phyloP scores from a whole-genome alignment of 352 stramenopile genomes.

The Pythium phragmiticola region DNA sequence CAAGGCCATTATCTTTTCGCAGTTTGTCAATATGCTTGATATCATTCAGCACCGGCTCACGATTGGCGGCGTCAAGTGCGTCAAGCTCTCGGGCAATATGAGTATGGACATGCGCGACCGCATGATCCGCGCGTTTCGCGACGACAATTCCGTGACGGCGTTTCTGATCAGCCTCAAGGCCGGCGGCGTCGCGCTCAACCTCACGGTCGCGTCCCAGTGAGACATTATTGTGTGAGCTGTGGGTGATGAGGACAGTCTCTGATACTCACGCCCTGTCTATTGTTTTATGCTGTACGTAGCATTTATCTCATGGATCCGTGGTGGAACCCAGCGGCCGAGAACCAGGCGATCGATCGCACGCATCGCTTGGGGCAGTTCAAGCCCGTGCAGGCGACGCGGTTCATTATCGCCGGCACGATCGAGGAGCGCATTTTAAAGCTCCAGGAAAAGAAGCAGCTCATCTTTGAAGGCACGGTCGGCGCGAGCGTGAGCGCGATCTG shows the following conservation, averaged over 20 bases:
- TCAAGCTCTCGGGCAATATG: constrained; percentile 92
- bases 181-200: constrained; percentile 97
- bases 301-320: constrained; percentile 98
- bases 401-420: constrained; percentile 97
- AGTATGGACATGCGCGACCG: constrained; percentile 82
- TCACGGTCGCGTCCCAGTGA: constrained; percentile 96
- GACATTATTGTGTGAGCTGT: constrained; percentile 20
- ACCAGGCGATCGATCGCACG: constrained; percentile 96
- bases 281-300: constrained; percentile 32
- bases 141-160: constrained; percentile 92
- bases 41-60: constrained; percentile 96
- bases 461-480: constrained; percentile 99
- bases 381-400: constrained; percentile 95
- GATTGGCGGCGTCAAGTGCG: constrained; percentile 82
- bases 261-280: too few relatives aligned
- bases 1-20: constrained; percentile 99
- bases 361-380: constrained; percentile 98
- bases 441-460: constrained; percentile 92
- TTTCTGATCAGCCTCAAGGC: constrained; percentile 99
- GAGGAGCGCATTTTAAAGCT: constrained; percentile 99
- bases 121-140: constrained; percentile 77
- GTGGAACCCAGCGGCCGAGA: constrained; percentile 97
- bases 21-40: constrained; percentile 99
- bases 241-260: constrained; percentile 14
- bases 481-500: constrained; percentile 86